Percentiles rank a stretch among this genome's conserved stretches.
phyloP scores from a whole-genome alignment of 2,329 filamentous ascomycete species.

The Aspergillus tanneri region DNA sequence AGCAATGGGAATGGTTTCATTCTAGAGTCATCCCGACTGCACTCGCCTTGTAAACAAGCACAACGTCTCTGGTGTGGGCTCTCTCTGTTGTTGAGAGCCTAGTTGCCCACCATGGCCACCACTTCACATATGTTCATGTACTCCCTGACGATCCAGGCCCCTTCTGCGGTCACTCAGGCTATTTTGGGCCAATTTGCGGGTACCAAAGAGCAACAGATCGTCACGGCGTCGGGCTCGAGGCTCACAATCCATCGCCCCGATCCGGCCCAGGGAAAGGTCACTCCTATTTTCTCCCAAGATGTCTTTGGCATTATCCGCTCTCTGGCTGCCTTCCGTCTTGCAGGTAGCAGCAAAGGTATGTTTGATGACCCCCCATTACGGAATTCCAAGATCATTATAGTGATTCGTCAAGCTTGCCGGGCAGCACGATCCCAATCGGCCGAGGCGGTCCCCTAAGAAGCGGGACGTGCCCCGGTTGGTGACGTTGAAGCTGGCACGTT shows the following conservation, averaged over 20 bases:
- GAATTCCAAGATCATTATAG: constrained; percentile 59
- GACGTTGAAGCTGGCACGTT: constrained; percentile 30
- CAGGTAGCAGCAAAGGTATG: constrained; percentile 95
- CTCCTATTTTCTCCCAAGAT: constrained; percentile 84
- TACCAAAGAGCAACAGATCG: constrained; percentile 96
- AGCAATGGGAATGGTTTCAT: constrained; percentile 41
- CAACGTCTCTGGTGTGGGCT: constrained; percentile 7
- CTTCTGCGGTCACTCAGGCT: constrained; percentile 84
- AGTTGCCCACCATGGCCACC: constrained; percentile 73
- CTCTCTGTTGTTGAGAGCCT: constrained; percentile 20
- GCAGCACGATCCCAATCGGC: constrained; percentile 48
- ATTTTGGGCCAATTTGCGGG: constrained; percentile 93
- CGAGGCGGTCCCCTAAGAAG: constrained; percentile 30
- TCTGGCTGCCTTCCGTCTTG: constrained; percentile 83
- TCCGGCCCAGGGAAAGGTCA: constrained; percentile 78
- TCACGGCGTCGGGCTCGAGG: constrained; percentile 87
- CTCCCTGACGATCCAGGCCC: constrained; percentile 90
- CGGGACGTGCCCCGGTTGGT: constrained; percentile 38
- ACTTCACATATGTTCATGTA: constrained; percentile 99
- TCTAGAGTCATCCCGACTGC: constrained; percentile 26
- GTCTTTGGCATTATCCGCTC: constrained; percentile 93
- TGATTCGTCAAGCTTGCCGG: constrained; percentile 65
- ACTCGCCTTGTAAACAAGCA: constrained; percentile 28
- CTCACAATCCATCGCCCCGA: constrained; percentile 86
- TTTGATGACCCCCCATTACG: constrained; percentile 21